Base-by-base conservation (phyloP, 306 rosid genomes). In the Crotalaria pallida region DNA sequence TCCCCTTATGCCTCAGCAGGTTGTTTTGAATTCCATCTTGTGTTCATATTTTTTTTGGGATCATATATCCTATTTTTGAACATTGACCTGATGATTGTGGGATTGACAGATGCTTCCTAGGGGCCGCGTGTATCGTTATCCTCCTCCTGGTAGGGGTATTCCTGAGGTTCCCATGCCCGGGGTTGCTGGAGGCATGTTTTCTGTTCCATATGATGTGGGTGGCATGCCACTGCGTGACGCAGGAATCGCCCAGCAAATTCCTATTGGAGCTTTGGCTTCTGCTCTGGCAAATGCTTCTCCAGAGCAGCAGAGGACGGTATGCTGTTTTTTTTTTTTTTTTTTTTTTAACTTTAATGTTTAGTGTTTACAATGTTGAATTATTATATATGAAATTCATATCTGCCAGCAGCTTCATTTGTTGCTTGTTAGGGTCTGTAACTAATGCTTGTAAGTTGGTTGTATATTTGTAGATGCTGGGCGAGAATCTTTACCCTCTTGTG, bases 261-360 rank as follows among this genome's bases (percentile, higher is more conserved):
- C 99, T 12, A 75, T 91, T 7, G 97, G 97, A 61, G 95, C 97
- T 78, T 81, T 95, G 88, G 97, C 99, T 79, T 81, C 92, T 44
- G 95, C 96, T 61, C 83, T 95, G 58, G 99, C 99, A 65, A 91
- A 95, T 83, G 86, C 99, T 34, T 31, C 96, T 77, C 89, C 99
- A 0, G 99, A 95, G 79, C 96, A 95, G 83, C 99, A 95, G 84
- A 89, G 98, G 75, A 95, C 97, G 69, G 99, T 95, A 83, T 6
- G 85, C 56, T 9, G 26, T 43, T 49, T 57, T 10, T 10, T 51
- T 56, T 9, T 33, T 43, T 49, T 57, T 10, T 9, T 33, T 43
- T 49, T 57, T 10, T 10, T 51, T 56, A 26, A 59, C 24, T 18
- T 33, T 17, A 12, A 5, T 17, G 23, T 29, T 71, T n/a, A n/a